Evolutionary conservation across 768 basidiomycete genomes (phyloP).

Genomic region (Agaricus sinodeliciosus): DNA sequence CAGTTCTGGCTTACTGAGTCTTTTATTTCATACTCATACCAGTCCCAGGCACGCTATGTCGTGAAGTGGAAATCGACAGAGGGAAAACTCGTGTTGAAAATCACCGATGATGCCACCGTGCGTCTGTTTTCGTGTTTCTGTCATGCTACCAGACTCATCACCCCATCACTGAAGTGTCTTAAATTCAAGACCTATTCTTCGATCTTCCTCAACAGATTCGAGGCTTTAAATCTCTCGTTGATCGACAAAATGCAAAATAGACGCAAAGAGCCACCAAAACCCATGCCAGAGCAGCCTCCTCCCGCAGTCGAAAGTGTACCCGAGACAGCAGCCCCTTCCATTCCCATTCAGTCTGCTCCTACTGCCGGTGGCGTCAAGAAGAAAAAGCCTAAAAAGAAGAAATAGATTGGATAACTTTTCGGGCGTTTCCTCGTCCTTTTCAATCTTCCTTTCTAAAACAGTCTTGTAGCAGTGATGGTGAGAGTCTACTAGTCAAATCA

Average conservation of each 20-base stretch:
- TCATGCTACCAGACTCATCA: not conserved
- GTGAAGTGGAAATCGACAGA: constrained; percentile 87
- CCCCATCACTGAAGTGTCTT: constrained; percentile 56
- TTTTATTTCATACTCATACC: constrained; percentile 2
- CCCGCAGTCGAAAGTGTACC: constrained; percentile 18
- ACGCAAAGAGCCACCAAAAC: constrained; percentile 26
- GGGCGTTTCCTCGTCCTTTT: not conserved
- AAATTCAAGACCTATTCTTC: constrained; percentile 96
- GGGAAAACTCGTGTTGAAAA: constrained; percentile 86
- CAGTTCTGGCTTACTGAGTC: constrained; percentile 18
- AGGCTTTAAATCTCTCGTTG: constrained; percentile 79
- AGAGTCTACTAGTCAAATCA: not conserved
- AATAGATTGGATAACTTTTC: constrained; percentile 26
- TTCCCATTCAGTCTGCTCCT: constrained; percentile 6
- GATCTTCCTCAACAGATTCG: constrained; percentile 94
- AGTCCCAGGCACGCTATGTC: constrained; percentile 72
- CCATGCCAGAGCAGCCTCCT: constrained; percentile 16
- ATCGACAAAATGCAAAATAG: constrained; percentile 84
- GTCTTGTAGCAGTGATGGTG: constrained; percentile 6
- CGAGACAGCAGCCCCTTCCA: constrained; percentile 20
- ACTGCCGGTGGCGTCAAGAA: constrained; percentile 67
- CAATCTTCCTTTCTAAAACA: not conserved
- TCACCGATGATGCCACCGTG: constrained; percentile 88
- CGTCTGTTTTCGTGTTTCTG: constrained; percentile 22
- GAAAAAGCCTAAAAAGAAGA: constrained; percentile 82